Evolutionary conservation across 192 early-diverging fungal species (phyloP), one percentile per base, ranked within the genome.

Genomic region (Rhizophlyctis rosea): DNA sequence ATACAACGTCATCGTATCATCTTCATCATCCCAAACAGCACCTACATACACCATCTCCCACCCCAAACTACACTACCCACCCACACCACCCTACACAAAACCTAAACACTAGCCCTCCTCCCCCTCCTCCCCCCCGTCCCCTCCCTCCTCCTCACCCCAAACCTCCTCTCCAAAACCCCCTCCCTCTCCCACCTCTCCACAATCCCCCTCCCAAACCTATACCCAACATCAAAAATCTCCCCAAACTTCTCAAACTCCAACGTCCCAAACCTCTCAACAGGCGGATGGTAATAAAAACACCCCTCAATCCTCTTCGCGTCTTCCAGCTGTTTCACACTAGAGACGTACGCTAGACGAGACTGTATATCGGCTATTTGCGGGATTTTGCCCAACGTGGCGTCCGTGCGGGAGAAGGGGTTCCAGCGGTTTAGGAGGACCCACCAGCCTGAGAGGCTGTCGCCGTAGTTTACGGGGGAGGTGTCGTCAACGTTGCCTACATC

Each of bases 351-450:
- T 29, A 99, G 73, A 27, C 95, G 80, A 21, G 87, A 86, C 74
- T 99, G 97, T 64, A 99, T 89, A 65, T 99, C 97, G 1, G 93
- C 87, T 63, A 99, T 80, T 3, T 82, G 86, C 18, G 97, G 97
- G 34, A 99, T 93, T 25, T 80, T 76, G 51, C 81, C 80, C 48
- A 83, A 73, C 73, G 63, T 57, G 31, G 47, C 23, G 39, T 72
- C 70, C 2, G 51, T 7, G 4, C 51, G 34, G 14, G 56, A 47
- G 54, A 96, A 86, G 0, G 96, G 96, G 56, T 95, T 92, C 25
- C 53, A 76, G 13, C 87, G 79, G 63, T 91, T 87, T 35, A 92
- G 68, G 11, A 96, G 67, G 4, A 94, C 90, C 80, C 91, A 89
- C 86, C 89, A 92, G n/a, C 97, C 97, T 4, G 88, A 91, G 24